Evolutionary conservation across 352 stramenopile species (phyloP).

Genomic region (Phytopythium mirpurense): DNA sequence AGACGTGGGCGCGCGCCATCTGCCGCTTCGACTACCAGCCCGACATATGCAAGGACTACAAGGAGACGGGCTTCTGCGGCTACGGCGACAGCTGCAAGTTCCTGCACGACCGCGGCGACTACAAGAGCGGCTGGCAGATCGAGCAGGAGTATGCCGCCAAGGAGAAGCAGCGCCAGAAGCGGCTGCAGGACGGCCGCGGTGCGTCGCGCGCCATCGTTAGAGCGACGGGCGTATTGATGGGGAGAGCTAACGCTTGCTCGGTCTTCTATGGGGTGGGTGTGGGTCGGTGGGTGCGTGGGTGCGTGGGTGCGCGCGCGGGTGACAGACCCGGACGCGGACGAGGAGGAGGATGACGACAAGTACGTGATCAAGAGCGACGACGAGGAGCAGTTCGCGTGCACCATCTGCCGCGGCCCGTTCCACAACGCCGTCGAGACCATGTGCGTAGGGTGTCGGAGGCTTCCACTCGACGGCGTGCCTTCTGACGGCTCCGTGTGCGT

Average conservation of each 20-base stretch:
- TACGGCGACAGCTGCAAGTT: slow-evolving; percentile 98
- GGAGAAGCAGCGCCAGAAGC: slow-evolving; percentile 85
- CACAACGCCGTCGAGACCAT: slow-evolving; percentile 92
- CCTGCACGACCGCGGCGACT: slow-evolving; percentile 97
- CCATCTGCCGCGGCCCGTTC: slow-evolving; percentile 93
- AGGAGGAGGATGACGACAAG: slow-evolving; percentile 62
- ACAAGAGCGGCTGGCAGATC: slow-evolving; percentile 97
- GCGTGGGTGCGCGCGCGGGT: not conserved
- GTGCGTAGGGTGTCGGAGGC: slow-evolving; percentile 13
- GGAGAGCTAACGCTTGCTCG: too few relatives aligned
- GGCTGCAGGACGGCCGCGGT: slow-evolving; percentile 47
- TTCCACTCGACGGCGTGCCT: not conserved
- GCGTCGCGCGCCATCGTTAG: slow-evolving; percentile 13
- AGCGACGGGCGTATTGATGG: too few relatives aligned
- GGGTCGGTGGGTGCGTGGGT: not conserved
- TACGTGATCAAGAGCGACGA: slow-evolving; percentile 59
- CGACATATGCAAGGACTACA: slow-evolving; percentile 99
- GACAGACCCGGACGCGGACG: slow-evolving; percentile 34
- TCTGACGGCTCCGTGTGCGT: not conserved
- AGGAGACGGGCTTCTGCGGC: slow-evolving; percentile 98
- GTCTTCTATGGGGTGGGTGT: too few relatives aligned
- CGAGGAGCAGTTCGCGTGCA: slow-evolving; percentile 92
- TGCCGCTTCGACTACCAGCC: slow-evolving; percentile 96
- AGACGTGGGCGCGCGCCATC: slow-evolving; percentile 93
- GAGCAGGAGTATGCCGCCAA: slow-evolving; percentile 94